Base-by-base conservation (phyloP, 768 basidiomycete species). In the Boletellus emodensis region DNA sequence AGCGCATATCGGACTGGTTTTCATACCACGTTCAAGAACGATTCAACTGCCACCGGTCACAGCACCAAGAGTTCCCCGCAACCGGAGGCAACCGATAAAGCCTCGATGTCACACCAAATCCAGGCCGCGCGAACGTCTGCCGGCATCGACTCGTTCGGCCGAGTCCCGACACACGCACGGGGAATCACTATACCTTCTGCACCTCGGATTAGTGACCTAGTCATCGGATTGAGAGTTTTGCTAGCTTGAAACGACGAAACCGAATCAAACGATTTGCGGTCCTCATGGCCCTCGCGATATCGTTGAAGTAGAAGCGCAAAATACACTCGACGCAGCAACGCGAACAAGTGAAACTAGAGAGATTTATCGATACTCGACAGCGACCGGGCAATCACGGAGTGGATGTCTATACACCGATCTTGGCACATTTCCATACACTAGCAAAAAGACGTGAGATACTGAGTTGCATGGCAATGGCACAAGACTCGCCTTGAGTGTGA, bases 351-450 rank as follows among this genome's bases (percentile, higher is more conserved):
- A 40, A 37, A 48, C 34, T 54, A 64, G 6, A 46, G 7, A 12
- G 38, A 34, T 47, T 56, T 52, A 40, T 56, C 52, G 20, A n/a
- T 36, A 36, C 33, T 58, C 39, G 82, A 70, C 35, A 92, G 66
- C n/a, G 84, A 81, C 55, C 87, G 83, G 10, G 85, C 82, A 26
- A 87, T 81, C 39, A 89, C 79, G 18, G 80, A 72, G 64, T 93
- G 90, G 28, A 91, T 83, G 56, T 90, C 87, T 47, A 71, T 74
- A 65, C 86, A 91, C 52, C 80, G 76, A 50, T 78, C 79, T 60
- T 87, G 79, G 62, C 89, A 92, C 35, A 71, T 67, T 47, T 83
- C 79, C 71, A 87, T 79, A 55, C 85, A 83, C 90, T 92, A 52
- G 11, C 34, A 33, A 15, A n/a, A 18, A 3, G 12, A 51, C 44